Base-by-base conservation (phyloP, 2,329 filamentous ascomycete genomes). In the Aureobasidium sp. region DNA sequence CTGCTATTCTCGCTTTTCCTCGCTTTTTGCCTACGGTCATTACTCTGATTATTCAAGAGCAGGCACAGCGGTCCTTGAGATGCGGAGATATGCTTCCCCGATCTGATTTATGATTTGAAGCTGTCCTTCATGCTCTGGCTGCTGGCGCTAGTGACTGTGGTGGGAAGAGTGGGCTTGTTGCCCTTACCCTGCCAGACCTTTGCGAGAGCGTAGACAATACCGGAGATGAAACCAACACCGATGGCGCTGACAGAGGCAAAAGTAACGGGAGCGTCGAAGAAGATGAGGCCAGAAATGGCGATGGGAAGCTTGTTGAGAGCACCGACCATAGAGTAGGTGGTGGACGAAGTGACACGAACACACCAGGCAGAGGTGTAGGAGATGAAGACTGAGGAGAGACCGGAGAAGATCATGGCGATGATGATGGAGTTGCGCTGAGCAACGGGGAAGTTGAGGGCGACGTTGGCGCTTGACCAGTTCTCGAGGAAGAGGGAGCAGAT, bases 341-440 rank as follows among this genome's bases (percentile, higher is more conserved):
- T 99, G 20, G 92, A 97, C 0, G 92, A 96, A 8, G 94, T 97
- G 67, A 96, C 90, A 68, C 94, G 92, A 66, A 99, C 95, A 74
- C 94, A 97, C 94, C 94, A 99, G 41, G 94, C 94, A 17, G 93
- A 97, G 72, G 92, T 95, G 83, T 99, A 99, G n/a, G 93, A 97
- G 76, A 99, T 99, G 79, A 97, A 96, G 71, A 97, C 92, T 56
- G 92, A 90, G 39, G 87, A 92, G 60, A 97, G 82, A 64, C 94
- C 94, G 5, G 94, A 97, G 77, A 97, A 89, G 71, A 97, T 79
- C 90, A 97, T 97, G 71, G 92, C 90, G 64, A 89, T 78, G 68
- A 96, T 83, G 69, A 97, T 86, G 69, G 81, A 84, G 76, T 90
- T 94, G 69, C 92, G 89, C 37, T 85, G 81, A 67, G 88, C 88